Base-by-base conservation (phyloP, 192 early-diverging fungal species). In the Paraglomus occultum region DNA sequence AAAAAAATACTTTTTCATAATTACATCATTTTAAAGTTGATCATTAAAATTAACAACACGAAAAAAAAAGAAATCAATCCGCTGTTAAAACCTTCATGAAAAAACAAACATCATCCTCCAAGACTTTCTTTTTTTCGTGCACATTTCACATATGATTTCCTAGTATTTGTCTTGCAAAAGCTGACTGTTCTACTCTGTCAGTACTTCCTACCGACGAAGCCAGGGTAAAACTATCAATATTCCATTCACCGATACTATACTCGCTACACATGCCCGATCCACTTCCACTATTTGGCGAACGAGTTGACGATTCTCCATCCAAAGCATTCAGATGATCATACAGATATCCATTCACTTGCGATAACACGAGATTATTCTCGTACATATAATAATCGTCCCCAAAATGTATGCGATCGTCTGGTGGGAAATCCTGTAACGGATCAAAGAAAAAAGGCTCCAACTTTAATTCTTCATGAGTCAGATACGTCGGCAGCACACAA, bases 371-470 rank as follows among this genome's bases (percentile, higher is more conserved):
- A 57, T 12, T 38, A 57, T 57, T 38, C 20, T 20, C 22, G 5
- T 10, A 20, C 20, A 38, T 11, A 57, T 53, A 20, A 20, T 20
- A 53, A 9, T 17, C 23, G 23, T 20, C 54, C 8, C 12, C 7
- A 38, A 38, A 38, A 22, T 1, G 9, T 31, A 31, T 31, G 31
- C 31, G 31, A 3, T 3, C 3, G 31, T 31, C 22, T 7, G 79
- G 79, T 8, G 79, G 76, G 12, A 72, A 72, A 5, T 80, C 79
- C 22, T 77, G 48, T 3, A 17, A 20, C 18, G 76, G 66, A 58
- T 74, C 73, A 65, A 80, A 80, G 51, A 80, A 80, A 1, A 46
- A 48, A 1, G 79, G 79, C 10, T 60, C 60, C 10, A 74, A 69
- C 14, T 60, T 55, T 4, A 61, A 70, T 17, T 73, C 38, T 55